phyloP scores from a whole-genome alignment of 805 yeast species.

The Aciculoconidium aculeatum region DNA sequence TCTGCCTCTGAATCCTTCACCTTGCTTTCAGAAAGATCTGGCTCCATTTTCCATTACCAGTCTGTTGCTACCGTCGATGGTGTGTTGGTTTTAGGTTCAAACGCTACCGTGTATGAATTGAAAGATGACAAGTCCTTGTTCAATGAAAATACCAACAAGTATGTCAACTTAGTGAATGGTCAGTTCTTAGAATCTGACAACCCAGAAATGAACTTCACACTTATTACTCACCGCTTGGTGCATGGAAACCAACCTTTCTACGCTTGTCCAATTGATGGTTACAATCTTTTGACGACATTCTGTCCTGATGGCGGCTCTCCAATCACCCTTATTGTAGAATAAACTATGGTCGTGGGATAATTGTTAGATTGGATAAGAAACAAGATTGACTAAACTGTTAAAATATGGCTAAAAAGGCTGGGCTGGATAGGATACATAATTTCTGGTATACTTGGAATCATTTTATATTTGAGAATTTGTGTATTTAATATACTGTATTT shows the following conservation, averaged over 20 bases:
- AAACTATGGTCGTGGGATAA: too few relatives aligned
- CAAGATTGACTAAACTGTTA: too few relatives aligned
- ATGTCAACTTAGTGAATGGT: conserved; percentile 9
- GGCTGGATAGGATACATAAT: too few relatives aligned
- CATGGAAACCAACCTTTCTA: conserved; percentile 7
- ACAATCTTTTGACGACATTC: conserved; percentile 7
- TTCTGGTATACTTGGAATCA: too few relatives aligned
- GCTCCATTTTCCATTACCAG: conserved; percentile 19
- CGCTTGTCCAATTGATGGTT: conserved; percentile 9
- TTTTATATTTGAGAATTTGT: too few relatives aligned
- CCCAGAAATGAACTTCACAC: conserved; percentile 8
- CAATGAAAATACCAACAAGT: conserved; percentile 13
- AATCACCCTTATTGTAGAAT: too few relatives aligned
- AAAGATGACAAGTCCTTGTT: conserved; percentile 19
- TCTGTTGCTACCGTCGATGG: conserved; percentile 9
- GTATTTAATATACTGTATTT: too few relatives aligned
- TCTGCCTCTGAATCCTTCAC: conserved; percentile 17
- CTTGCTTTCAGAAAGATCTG: conserved; percentile 19
- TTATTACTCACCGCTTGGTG: conserved; percentile 11
- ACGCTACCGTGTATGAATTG: conserved; percentile 13
- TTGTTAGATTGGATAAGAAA: too few relatives aligned
- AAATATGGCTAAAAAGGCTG: too few relatives aligned
- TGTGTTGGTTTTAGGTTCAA: conserved; percentile 8
- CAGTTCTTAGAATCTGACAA: conserved; percentile 5
- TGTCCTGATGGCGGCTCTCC: conserved; percentile 2